These are phyloP conservation scores for Choricystis sp. DNA, from an alignment of 139 green algal species.

Conservation along the genomic window DNA sequence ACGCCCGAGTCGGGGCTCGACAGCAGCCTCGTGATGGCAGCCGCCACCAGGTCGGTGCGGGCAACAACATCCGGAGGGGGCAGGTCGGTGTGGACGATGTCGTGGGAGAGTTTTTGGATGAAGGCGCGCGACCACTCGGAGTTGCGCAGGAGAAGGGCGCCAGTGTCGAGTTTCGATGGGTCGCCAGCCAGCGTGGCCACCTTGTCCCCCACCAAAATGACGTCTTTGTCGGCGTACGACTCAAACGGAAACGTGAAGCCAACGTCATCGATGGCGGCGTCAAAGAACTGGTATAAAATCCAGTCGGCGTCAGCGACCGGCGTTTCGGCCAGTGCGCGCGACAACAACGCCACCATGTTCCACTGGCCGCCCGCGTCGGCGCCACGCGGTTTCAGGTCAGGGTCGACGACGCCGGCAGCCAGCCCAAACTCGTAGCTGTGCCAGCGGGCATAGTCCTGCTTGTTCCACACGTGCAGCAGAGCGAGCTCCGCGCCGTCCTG, in stretches of 20 bases:
- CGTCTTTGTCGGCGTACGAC: conserved; percentile 6
- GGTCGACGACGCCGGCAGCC: conserved; percentile 1
- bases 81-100: background rate
- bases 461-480: conserved; percentile 4
- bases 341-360: conserved; percentile 8
- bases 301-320: conserved; percentile 1
- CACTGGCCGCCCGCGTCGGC: background rate
- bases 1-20: background rate
- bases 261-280: conserved; percentile 4
- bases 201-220: conserved; percentile 2
- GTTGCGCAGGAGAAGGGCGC: background rate
- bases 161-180: background rate
- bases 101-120: background rate
- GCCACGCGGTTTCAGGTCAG: background rate
- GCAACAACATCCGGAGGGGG: background rate
- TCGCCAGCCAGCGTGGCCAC: conserved; percentile 1
- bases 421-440: conserved; percentile 8
- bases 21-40: background rate
- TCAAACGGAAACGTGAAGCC: background rate
- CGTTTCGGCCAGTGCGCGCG: conserved; percentile 1
- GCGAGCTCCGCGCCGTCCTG: conserved; percentile 1
- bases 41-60: background rate
- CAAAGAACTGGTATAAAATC: conserved; percentile 6
- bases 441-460: conserved; percentile 11
- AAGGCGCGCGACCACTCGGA: background rate